Evolutionary conservation across 768 basidiomycete species (phyloP).

Genomic region (Lenzites betulinus): DNA sequence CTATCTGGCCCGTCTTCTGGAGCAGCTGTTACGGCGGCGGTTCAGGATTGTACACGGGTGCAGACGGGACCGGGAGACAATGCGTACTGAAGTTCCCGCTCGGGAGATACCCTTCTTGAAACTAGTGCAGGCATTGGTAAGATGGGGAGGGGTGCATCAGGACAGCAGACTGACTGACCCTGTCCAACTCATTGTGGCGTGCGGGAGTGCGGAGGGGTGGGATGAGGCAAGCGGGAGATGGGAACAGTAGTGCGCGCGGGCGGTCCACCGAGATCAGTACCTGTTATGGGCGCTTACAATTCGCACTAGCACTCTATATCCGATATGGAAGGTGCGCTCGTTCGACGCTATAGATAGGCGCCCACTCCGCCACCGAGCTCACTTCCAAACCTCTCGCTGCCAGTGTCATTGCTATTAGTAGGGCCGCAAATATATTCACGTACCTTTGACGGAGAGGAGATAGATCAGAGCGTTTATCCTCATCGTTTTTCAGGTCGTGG

Average conservation of each 20-base stretch:
- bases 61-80: not conserved
- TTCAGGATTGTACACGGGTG: not conserved
- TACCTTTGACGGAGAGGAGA: too few species aligned
- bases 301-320: not conserved
- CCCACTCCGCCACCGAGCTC: too few species aligned
- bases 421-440: too few species aligned
- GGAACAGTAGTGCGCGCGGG: not conserved
- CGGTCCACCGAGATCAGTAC: not conserved
- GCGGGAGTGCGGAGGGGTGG: not conserved
- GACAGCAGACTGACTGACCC: not conserved
- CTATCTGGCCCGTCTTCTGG: conserved; percentile 98
- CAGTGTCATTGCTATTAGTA: too few species aligned
- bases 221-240: not conserved
- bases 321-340: conserved; percentile 1
- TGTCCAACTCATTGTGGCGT: conserved; percentile 19
- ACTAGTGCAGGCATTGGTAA: not conserved
- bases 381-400: too few species aligned
- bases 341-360: not conserved
- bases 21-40: conserved; percentile 57
- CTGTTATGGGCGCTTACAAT: conserved; percentile 1
- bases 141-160: not conserved
- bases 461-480: too few species aligned
- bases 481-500: too few species aligned
- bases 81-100: conserved; percentile 17
- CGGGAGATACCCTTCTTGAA: conserved; percentile 24